phyloP scores from a whole-genome alignment of 2,329 filamentous ascomycete genomes.

The Graphilbum ipis-grandicollis region DNA sequence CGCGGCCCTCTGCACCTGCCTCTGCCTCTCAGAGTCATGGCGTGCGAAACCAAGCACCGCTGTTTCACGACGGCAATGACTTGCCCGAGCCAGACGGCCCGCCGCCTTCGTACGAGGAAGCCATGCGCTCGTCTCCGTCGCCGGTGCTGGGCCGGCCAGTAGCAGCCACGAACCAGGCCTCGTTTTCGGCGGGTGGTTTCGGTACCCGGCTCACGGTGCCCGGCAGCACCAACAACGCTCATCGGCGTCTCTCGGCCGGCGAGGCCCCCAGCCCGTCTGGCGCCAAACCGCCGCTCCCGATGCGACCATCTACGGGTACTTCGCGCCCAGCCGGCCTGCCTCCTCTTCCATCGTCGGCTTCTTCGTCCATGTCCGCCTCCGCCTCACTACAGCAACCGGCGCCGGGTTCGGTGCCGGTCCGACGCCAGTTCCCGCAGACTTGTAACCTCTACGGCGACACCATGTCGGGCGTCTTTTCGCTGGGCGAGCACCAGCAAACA shows the following conservation, averaged over 20 bases:
- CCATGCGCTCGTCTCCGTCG: neutral
- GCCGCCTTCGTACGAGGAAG: conserved; percentile 9
- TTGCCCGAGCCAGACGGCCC: conserved; percentile 4
- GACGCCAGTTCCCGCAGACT: conserved; percentile 15
- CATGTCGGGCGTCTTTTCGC: conserved; percentile 8
- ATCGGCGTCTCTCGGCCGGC: neutral
- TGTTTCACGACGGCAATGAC: neutral
- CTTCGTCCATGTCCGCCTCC: no score
- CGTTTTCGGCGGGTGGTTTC: no score
- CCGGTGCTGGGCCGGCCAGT: neutral
- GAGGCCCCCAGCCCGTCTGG: neutral
- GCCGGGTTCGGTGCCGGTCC: conserved; percentile 6
- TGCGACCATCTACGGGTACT: no score
- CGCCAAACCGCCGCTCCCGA: neutral
- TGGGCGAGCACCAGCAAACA: conserved; percentile 16
- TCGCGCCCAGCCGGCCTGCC: no score
- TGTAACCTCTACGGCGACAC: conserved; percentile 16
- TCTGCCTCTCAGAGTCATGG: no score
- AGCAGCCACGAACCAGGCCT: neutral
- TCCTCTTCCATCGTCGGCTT: no score
- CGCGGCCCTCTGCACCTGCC: no score
- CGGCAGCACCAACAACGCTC: no score
- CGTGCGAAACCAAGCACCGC: no score
- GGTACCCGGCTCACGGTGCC: no score
- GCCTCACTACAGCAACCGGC: no score